A percentile compares a stretch with the other conserved stretches of the same genome.
Conservation (phyloP, 352 stramenopile species). For the Phytopythium kandeliae region DNA sequence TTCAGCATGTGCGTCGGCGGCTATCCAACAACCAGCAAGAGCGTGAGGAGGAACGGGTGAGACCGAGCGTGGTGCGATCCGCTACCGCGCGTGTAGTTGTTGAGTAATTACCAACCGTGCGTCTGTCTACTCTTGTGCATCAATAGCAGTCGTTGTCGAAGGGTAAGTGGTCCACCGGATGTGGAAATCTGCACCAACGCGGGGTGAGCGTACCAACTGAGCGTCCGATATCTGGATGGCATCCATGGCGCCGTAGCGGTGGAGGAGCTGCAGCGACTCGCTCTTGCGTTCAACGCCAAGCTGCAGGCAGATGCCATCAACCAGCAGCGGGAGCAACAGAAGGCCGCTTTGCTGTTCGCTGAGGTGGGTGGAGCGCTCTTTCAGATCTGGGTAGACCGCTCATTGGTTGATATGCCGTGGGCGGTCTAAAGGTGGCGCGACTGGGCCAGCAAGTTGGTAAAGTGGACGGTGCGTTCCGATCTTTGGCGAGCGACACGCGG, state of each 20-base stretch:
- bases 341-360: conserved; percentile 60
- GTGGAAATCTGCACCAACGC: background rate
- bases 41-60: conserved; percentile 49
- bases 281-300: conserved; percentile 49
- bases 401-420: background rate
- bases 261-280: conserved; percentile 54
- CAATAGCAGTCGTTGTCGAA: conserved; percentile 3
- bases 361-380: conserved; percentile 17
- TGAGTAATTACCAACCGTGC: background rate
- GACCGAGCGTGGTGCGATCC: background rate
- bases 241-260: conserved; percentile 20
- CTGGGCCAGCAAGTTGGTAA: conserved; percentile 44
- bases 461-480: conserved; percentile 23
- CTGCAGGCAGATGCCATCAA: conserved; percentile 38
- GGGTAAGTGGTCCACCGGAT: background rate
- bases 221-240: too few relatives aligned
- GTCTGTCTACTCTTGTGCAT: background rate
- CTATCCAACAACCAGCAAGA: conserved; percentile 55
- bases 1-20: conserved; percentile 45
- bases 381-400: background rate
- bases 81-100: too few relatives aligned
- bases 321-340: conserved; percentile 66
- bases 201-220: background rate
- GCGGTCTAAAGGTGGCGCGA: conserved; percentile 18
- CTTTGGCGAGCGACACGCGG: conserved; percentile 24